Evolutionary conservation across 1,284 basidiomycete genomes (phyloP).

Genomic region (Ustilago cynodontis): DNA sequence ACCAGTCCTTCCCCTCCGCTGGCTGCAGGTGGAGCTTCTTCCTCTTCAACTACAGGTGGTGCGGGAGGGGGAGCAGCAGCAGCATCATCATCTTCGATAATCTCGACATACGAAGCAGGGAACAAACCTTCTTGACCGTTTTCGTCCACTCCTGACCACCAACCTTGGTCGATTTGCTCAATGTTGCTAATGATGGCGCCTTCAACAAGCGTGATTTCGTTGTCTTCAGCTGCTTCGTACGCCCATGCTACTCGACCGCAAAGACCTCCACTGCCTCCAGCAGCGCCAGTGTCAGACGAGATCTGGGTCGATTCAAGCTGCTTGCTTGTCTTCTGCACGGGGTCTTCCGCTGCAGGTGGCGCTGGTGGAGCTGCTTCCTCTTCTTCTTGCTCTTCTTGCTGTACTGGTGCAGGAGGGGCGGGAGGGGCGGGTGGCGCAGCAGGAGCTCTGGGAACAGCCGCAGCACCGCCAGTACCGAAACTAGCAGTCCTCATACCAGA

Average conservation of each 20-base stretch:
- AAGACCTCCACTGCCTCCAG: conserved; percentile 24
- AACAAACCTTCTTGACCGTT: conserved; percentile 65
- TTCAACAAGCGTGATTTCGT: conserved; percentile 64
- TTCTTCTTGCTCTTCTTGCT: conserved; percentile 14
- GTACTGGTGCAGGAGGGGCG: conserved; percentile 4
- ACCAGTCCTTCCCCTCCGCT: conserved; percentile 44
- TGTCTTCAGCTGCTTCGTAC: conserved; percentile 67
- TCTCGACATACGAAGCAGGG: conserved; percentile 67
- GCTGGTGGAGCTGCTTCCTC: conserved; percentile 23
- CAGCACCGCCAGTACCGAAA: conserved; percentile 30
- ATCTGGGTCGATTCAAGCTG: conserved; percentile 47
- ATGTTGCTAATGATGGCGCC: conserved; percentile 60
- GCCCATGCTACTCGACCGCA: conserved; percentile 64
- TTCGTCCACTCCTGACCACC: conserved; percentile 66
- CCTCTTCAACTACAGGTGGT: conserved; percentile 14
- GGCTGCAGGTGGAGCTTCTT: conserved; percentile 14
- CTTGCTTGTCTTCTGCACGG: conserved; percentile 27
- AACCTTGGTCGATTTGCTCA: conserved; percentile 67
- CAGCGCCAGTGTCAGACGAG: conserved; percentile 2
- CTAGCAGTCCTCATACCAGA: conserved; percentile 41
- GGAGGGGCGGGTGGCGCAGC: conserved; percentile 48
- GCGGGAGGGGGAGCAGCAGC: conserved; percentile 65
- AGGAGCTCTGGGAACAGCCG: conserved; percentile 21
- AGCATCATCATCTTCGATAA: conserved; percentile 44
- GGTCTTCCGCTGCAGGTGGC: conserved; percentile 24